Evolutionary conservation across 1,284 basidiomycete genomes (phyloP).

Genomic region (Baeospora myosura): DNA sequence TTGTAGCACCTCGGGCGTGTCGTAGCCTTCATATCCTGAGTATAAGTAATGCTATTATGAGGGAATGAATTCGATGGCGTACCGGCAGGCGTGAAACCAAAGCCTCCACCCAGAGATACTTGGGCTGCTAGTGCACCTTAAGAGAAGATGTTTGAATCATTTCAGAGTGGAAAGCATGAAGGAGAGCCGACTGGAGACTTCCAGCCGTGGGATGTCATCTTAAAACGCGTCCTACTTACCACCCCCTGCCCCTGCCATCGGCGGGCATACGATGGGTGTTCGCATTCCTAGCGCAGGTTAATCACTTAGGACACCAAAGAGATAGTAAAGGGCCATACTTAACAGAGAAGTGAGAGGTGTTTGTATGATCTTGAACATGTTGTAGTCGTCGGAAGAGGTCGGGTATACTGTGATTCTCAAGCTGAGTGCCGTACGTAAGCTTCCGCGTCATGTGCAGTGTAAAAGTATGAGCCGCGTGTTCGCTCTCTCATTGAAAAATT

Average conservation of each 20-base stretch:
- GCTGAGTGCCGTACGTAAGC: too few relatives aligned
- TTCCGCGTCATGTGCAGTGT: too few relatives aligned
- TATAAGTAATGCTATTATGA: conserved; percentile 4
- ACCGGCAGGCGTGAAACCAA: conserved; percentile 65
- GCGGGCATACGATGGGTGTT: conserved; percentile 52
- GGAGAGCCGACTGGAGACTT: conserved; percentile 1
- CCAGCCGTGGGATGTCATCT: too few relatives aligned
- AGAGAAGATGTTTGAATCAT: conserved; percentile 1
- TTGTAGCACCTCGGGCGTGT: conserved; percentile 32
- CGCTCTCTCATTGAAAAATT: too few relatives aligned
- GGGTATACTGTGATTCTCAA: too few relatives aligned
- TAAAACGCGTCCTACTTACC: neutral
- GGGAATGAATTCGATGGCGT: conserved; percentile 9
- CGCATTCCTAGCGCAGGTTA: conserved; percentile 31
- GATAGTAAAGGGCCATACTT: too few relatives aligned
- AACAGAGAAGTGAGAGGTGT: too few relatives aligned
- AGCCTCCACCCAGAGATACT: conserved; percentile 57
- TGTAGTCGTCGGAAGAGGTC: too few relatives aligned
- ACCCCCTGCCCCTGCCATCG: conserved; percentile 51
- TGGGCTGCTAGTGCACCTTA: conserved; percentile 51
- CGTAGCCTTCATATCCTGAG: conserved; percentile 33
- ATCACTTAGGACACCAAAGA: neutral
- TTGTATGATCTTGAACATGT: too few relatives aligned
- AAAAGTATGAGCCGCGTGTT: too few relatives aligned
- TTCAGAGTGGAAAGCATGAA: neutral